Evolutionary conservation across 1,284 basidiomycete species (phyloP).

Genomic region (Pisolithus thermaeus): DNA sequence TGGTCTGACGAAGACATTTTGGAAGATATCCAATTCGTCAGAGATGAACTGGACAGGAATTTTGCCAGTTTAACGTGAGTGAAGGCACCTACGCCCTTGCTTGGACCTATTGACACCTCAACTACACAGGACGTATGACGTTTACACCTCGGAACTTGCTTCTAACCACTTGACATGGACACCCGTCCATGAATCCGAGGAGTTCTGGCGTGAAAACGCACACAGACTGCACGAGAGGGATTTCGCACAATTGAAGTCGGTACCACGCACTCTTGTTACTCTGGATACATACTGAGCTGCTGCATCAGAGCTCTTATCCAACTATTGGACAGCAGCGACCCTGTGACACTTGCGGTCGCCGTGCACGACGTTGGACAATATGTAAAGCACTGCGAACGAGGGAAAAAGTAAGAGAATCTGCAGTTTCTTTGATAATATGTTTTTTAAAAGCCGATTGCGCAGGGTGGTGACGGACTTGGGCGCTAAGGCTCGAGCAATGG

Average conservation of each 20-base stretch:
- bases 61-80: constrained; percentile 87
- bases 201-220: constrained; percentile 98
- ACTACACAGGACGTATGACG: constrained; percentile 79
- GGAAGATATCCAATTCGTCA: constrained; percentile 85
- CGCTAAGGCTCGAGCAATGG: constrained; percentile 90
- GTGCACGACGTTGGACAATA: constrained; percentile 93
- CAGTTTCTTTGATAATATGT: constrained; percentile 2
- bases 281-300: not conserved
- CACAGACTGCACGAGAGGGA: constrained; percentile 77
- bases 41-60: constrained; percentile 73
- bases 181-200: constrained; percentile 91
- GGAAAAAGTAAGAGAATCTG: constrained; percentile 71
- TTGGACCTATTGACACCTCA: not conserved
- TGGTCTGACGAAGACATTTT: constrained; percentile 94
- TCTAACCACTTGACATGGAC: constrained; percentile 93
- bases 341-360: constrained; percentile 80
- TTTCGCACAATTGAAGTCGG: constrained; percentile 75
- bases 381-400: constrained; percentile 83
- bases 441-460: constrained; percentile 2
- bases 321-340: constrained; percentile 58
- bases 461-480: constrained; percentile 80
- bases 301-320: constrained; percentile 60
- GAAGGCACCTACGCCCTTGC: not conserved
- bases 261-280: not conserved
- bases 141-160: constrained; percentile 87